Conservation (phyloP, 805 yeast species). For the Wickerhamomyces chambardii region DNA sequence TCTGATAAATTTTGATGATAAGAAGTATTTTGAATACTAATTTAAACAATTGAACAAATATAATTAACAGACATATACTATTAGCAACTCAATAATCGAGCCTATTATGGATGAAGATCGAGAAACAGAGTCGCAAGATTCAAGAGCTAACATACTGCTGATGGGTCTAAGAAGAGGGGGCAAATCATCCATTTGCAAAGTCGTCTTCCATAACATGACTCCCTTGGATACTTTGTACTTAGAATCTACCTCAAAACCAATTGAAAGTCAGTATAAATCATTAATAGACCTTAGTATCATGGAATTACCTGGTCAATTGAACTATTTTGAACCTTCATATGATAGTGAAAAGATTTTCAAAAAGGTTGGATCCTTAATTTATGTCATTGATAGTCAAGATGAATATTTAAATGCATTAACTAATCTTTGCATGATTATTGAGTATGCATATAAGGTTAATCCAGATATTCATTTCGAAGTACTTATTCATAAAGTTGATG, state of each 20-base stretch:
- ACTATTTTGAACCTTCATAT: slow-evolving; percentile 77
- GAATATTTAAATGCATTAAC: slow-evolving; percentile 90
- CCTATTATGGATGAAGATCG: background rate
- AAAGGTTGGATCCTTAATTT: slow-evolving; percentile 83
- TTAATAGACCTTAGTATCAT: slow-evolving; percentile 80
- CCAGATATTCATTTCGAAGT: slow-evolving; percentile 87
- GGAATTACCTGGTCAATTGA: slow-evolving; percentile 93
- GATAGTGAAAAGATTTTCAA: slow-evolving; percentile 73
- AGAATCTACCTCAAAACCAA: slow-evolving; percentile 85
- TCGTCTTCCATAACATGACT: slow-evolving; percentile 93
- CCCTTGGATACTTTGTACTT: slow-evolving; percentile 88
- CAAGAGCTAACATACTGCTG: slow-evolving; percentile 61
- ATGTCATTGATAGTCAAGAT: slow-evolving; percentile 93
- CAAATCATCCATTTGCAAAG: slow-evolving; percentile 91
- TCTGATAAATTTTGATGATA: too few species aligned
- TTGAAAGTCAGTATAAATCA: slow-evolving; percentile 75
- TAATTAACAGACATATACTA: too few species aligned
- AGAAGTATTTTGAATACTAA: too few species aligned
- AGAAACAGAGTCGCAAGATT: background rate
- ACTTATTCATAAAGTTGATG: slow-evolving; percentile 92
- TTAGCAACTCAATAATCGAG: too few species aligned
- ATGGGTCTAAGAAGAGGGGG: slow-evolving; percentile 89
- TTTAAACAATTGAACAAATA: too few species aligned
- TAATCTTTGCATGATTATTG: slow-evolving; percentile 80
- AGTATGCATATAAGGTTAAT: slow-evolving; percentile 76